Base-by-base conservation (phyloP, 108 stramenopile species). In the Nitzschia palea region DNA sequence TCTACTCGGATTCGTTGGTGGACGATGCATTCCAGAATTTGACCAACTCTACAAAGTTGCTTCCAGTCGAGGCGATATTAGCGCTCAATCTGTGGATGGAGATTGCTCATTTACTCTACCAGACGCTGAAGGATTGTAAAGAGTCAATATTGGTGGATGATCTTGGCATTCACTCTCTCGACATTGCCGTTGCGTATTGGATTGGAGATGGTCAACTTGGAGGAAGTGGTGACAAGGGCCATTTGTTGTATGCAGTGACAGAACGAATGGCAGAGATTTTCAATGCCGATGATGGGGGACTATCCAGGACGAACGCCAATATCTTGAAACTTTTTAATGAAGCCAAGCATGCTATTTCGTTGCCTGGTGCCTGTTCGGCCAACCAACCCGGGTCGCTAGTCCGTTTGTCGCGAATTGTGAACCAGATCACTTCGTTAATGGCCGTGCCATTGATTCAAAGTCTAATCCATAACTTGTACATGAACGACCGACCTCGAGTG, bases 141-240 rank as follows among this genome's bases (percentile, higher is more conserved):
- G 43, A 82, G 35, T 63, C 62, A 10, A 47, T 62, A 23, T 30
- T 85, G 6, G 34, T 44, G 2, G 83, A 76, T 43, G 62, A 68
- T 17, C 79, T 88, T 58, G 78, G 85, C 4, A 76, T 87, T 23
- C 68, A 79, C 37, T 79, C 79, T 25, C 82, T 93, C 30, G 88
- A 89, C 55, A 82, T 81, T 34, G 91, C 84, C 10, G 88, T 84
- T 4, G 88, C 88, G 2, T 89, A 86, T 57, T 89, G 86, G 87
- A 87, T 93, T 62, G 91, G 91, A 10, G 88, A 88, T 73, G 85
- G 82, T 44, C 82, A 87, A 62, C 34, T 70, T 17, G 81, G 86
- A 25, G 88, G 85, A 26, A 74, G 80, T 42, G 66, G 68, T 18
- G 62, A 79, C 27, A 65, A 77, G 14, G 91, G 88, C 15, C 88